These are phyloP conservation scores for Tulasnella sp. DNA, from an alignment of 768 basidiomycete species.

Conservation along the genomic window DNA sequence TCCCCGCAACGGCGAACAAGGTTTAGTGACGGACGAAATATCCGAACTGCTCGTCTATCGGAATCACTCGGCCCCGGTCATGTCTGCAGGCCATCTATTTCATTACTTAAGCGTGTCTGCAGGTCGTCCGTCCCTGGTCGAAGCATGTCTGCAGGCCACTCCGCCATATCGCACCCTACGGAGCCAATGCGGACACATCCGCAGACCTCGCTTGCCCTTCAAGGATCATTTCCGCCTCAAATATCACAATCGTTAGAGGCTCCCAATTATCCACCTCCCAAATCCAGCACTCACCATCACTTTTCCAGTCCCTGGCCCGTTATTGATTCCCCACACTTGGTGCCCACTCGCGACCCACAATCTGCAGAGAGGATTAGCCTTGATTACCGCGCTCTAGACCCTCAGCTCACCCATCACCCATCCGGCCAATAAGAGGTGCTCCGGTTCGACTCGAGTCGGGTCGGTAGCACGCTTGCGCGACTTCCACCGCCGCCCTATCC, in stretches of 20 bases:
- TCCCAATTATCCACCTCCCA: neutral
- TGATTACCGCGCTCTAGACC: neutral
- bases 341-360: conserved; percentile 17
- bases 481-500: conserved; percentile 4
- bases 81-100: no score
- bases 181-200: conserved; percentile 9
- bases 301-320: conserved; percentile 32
- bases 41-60: no score
- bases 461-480: conserved; percentile 18
- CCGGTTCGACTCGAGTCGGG: conserved; percentile 17
- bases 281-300: conserved; percentile 21
- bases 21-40: no score
- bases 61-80: no score
- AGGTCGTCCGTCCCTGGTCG: no score
- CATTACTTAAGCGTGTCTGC: no score
- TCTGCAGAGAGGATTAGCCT: neutral
- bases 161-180: no score
- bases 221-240: conserved; percentile 16
- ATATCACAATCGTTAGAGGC: neutral
- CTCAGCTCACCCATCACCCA: conserved; percentile 15
- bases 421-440: conserved; percentile 17
- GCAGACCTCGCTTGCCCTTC: conserved; percentile 17
- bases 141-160: no score
- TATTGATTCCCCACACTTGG: conserved; percentile 18
- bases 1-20: no score